Evolutionary conservation across 2,329 filamentous ascomycete species (phyloP).

Genomic region (Colletotrichum acutatum): DNA sequence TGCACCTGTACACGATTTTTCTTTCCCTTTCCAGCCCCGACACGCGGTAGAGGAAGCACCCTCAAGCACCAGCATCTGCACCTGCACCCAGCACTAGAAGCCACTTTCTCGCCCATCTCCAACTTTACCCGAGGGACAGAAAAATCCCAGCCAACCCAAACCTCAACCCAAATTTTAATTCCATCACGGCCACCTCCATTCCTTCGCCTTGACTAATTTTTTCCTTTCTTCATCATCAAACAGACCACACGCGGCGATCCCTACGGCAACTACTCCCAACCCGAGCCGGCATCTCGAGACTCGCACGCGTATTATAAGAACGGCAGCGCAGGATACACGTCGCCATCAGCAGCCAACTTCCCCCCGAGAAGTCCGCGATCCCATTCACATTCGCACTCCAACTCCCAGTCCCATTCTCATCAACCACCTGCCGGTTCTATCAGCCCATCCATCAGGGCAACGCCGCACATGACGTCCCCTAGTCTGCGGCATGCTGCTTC

Average conservation of each 20-base stretch:
- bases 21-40: slow-evolving; percentile 1
- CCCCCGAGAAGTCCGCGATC: slow-evolving; percentile 62
- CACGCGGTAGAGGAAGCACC: not conserved
- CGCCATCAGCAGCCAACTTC: slow-evolving; percentile 57
- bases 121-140: slow-evolving; percentile 28
- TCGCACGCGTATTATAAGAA: slow-evolving; percentile 59
- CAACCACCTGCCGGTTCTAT: slow-evolving; percentile 52
- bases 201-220: slow-evolving; percentile 32
- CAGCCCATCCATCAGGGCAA: slow-evolving; percentile 53
- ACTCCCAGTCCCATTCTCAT: slow-evolving; percentile 53
- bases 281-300: slow-evolving; percentile 48
- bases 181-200: slow-evolving; percentile 12
- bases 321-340: slow-evolving; percentile 54
- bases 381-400: slow-evolving; percentile 44
- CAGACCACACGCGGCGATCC: slow-evolving; percentile 62
- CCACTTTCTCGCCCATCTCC: slow-evolving; percentile 22
- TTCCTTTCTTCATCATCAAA: slow-evolving; percentile 37
- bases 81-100: not conserved
- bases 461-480: slow-evolving; percentile 59
- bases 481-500: slow-evolving; percentile 55
- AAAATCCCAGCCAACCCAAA: slow-evolving; percentile 35
- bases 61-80: not conserved
- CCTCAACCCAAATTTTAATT: slow-evolving; percentile 32
- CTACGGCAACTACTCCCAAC: slow-evolving; percentile 56
- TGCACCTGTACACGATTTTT: slow-evolving; percentile 3